Evolutionary conservation across 768 basidiomycete genomes (phyloP).

Genomic region (Hypholoma fasciculare): DNA sequence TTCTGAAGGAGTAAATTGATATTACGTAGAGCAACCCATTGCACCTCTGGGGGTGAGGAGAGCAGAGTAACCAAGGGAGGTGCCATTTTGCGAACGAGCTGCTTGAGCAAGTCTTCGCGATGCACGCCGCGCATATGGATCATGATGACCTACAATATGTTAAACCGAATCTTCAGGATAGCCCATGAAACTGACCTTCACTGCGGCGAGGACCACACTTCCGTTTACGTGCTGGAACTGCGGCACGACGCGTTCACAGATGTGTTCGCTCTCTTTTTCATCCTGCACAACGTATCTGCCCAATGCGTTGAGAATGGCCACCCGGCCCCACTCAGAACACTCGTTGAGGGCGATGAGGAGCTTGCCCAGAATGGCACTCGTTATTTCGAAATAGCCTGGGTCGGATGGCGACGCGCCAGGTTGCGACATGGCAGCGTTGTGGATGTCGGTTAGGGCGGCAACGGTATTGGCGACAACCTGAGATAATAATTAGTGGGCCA

Average conservation of each 20-base stretch:
- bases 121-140: constrained; percentile 88
- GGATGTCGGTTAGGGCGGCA: constrained; percentile 90
- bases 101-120: constrained; percentile 81
- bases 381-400: constrained; percentile 77
- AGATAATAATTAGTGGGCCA: constrained; percentile 1
- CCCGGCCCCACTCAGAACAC: constrained; percentile 98
- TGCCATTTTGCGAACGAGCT: constrained; percentile 94
- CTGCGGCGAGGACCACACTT: constrained; percentile 93
- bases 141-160: constrained; percentile 80
- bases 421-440: constrained; percentile 63
- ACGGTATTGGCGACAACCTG: constrained; percentile 98
- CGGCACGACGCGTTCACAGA: constrained; percentile 96
- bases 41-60: constrained; percentile 95
- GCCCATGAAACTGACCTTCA: constrained; percentile 61
- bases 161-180: background rate
- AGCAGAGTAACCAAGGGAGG: constrained; percentile 94
- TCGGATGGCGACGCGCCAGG: constrained; percentile 58
- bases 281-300: constrained; percentile 82
- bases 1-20: constrained; percentile 97
- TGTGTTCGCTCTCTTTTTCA: constrained; percentile 96
- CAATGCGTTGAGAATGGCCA: constrained; percentile 87
- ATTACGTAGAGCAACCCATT: constrained; percentile 97
- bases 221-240: constrained; percentile 98
- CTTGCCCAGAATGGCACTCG: constrained; percentile 80
- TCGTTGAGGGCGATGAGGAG: constrained; percentile 95